Conservation (phyloP, 73 alveolate genomes). For the Paramecium sexaurelia region DNA sequence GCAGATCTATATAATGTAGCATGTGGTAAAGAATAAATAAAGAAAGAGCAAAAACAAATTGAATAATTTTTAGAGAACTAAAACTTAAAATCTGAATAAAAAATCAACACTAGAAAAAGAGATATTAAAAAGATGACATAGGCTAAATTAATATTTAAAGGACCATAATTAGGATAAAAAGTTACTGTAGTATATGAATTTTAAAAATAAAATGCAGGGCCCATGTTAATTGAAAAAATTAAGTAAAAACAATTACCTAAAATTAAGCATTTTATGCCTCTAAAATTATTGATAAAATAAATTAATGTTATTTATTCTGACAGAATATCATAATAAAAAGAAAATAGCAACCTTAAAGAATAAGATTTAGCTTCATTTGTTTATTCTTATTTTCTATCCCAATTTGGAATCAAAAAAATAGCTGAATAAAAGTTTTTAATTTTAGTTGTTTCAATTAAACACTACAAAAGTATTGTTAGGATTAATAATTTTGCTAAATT, state of each 20-base stretch:
- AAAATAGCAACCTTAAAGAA: background rate
- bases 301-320: constrained; percentile 11
- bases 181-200: constrained; percentile 13
- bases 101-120: background rate
- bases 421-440: constrained; percentile 62
- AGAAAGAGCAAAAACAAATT: background rate
- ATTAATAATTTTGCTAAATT: constrained; percentile 64
- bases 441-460: constrained; percentile 60
- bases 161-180: constrained; percentile 50
- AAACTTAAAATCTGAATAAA: background rate
- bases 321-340: constrained; percentile 27
- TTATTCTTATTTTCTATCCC: constrained; percentile 16
- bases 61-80: background rate
- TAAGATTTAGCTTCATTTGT: constrained; percentile 56
- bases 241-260: constrained; percentile 4
- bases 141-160: constrained; percentile 24
- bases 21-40: background rate
- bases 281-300: constrained; percentile 14
- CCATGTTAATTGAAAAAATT: constrained; percentile 9
- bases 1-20: background rate
- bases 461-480: constrained; percentile 42
- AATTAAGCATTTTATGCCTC: constrained; percentile 45
- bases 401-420: constrained; percentile 65
- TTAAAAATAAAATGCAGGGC: constrained; percentile 33
- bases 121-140: background rate